A percentile compares a stretch with the other conserved stretches of the same genome.
Evolutionary conservation across 2,329 filamentous ascomycete species (phyloP).

Genomic region (Magnaporthiopsis incrustans): DNA sequence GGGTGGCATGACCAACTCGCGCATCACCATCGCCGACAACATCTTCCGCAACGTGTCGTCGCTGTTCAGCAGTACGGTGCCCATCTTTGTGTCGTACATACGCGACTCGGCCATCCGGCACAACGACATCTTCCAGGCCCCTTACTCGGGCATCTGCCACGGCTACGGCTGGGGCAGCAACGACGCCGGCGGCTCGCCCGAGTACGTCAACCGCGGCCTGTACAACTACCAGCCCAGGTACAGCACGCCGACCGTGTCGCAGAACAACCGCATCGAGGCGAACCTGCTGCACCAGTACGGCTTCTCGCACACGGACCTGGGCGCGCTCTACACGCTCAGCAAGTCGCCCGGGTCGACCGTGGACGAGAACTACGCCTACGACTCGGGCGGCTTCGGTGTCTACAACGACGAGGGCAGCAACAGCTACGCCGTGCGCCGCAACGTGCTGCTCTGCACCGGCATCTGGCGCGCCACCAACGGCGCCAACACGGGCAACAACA

Average conservation of each 20-base stretch:
- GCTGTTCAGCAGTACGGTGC: constrained; percentile 9
- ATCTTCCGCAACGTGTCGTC: constrained; percentile 10
- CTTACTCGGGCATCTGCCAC: constrained; percentile 8
- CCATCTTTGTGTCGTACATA: constrained; percentile 10
- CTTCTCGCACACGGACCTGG: constrained; percentile 11
- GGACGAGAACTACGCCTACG: constrained; percentile 10
- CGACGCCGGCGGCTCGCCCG: constrained; percentile 10
- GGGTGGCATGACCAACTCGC: constrained; percentile 9
- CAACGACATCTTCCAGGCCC: constrained; percentile 10
- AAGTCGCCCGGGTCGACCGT: constrained; percentile 5
- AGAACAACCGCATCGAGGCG: constrained; percentile 9
- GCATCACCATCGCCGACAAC: constrained; percentile 10
- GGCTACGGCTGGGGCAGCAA: constrained; percentile 11
- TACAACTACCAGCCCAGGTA: constrained; percentile 12
- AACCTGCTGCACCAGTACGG: constrained; percentile 11
- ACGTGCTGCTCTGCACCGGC: background rate
- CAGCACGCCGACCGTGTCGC: constrained; percentile 10
- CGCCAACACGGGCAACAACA: background rate
- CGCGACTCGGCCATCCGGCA: constrained; percentile 9
- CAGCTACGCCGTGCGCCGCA: constrained; percentile 1
- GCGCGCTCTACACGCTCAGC: constrained; percentile 11
- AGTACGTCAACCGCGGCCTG: constrained; percentile 10
- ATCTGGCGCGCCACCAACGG: background rate
- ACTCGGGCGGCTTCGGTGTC: constrained; percentile 6
- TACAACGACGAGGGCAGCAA: constrained; percentile 10